These are phyloP conservation scores for Suillus cothurnatus DNA, from an alignment of 768 basidiomycete genomes.

Conservation along the genomic window DNA sequence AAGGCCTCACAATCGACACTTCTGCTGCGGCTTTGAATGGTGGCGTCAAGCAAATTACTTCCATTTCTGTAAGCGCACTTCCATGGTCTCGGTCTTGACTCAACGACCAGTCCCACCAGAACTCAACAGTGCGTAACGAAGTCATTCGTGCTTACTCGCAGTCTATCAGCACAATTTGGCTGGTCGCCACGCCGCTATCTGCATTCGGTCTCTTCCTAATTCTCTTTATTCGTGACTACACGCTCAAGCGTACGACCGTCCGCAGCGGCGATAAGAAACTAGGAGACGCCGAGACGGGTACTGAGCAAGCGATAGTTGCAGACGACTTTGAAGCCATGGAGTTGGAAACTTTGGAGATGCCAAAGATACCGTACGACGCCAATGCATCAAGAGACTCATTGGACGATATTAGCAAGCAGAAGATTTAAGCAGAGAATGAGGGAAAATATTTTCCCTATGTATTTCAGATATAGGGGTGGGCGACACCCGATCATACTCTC, in stretches of 20 bases:
- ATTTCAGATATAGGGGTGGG: background rate
- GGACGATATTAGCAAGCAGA: constrained; percentile 4
- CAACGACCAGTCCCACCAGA: constrained; percentile 22
- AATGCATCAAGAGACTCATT: constrained; percentile 8
- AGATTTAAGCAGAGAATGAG: constrained; percentile 1
- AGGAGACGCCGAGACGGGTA: constrained; percentile 35
- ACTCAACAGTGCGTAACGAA: constrained; percentile 29
- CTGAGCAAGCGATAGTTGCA: background rate
- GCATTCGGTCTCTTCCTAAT: constrained; percentile 34
- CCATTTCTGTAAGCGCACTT: constrained; percentile 22
- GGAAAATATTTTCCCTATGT: background rate
- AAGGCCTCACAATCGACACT: constrained; percentile 37
- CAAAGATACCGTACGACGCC: too few relatives aligned
- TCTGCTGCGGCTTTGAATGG: constrained; percentile 48
- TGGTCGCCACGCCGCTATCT: constrained; percentile 36
- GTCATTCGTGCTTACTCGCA: constrained; percentile 40
- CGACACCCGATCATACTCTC: background rate
- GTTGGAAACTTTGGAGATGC: background rate
- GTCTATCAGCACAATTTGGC: constrained; percentile 42
- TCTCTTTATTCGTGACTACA: constrained; percentile 38
- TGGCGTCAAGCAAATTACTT: constrained; percentile 46
- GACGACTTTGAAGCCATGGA: constrained; percentile 4
- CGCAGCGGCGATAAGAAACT: constrained; percentile 13
- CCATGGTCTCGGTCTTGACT: background rate
- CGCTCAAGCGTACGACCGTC: constrained; percentile 33